Evolutionary conservation across 352 stramenopile genomes (phyloP), one percentile per base, ranked within the genome.

Genomic region (Globisporangium uncinulatum): DNA sequence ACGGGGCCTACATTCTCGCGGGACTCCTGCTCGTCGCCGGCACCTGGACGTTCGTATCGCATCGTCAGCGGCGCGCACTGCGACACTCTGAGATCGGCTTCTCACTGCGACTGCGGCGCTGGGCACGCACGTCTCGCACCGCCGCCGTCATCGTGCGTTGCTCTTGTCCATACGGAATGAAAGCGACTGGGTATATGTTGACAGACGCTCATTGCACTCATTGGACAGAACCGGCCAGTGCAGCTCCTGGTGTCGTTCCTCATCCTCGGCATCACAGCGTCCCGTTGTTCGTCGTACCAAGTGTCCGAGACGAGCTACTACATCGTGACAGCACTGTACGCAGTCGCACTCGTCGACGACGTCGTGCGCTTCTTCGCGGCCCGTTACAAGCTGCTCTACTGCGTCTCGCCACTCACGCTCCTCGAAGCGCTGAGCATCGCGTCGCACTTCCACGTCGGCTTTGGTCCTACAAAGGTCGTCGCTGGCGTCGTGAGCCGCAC

Each of bases 321-420:
- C 59, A 78, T 72, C 32, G 75, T 86, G 54, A 74, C 86, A 29
- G 62, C 57, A 29, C 63, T 94, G 4, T 94, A 94, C 56, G 54
- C 61, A 0, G 32, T 92, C 34, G 69, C 74, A 8, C 47, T 92
- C 15, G 70, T 80, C 45, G 83, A 94, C 56, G 78, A 83, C 36
- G 62, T 69, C 21, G 74, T 94, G 54, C 84, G 84, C 24, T 94
- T 94, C 70, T 75, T 89, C 42, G 84, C 82, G 11, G 71, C 84
- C 34, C 73, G 82, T 7, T 90, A 92, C 68, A 94, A 94, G 52
- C 45, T 94, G 29, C 66, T 88, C 42, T 89, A 84, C 63, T 89
- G 75, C 66, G 76, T 94, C 36, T 79, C 78, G 17, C 81, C 79
- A 10, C 57, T 90, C 32, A 90, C 80, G 57, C 69, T 94, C 5